phyloP scores from a whole-genome alignment of 1,139 yeast species.

The Scheffersomyces segobiensis region DNA sequence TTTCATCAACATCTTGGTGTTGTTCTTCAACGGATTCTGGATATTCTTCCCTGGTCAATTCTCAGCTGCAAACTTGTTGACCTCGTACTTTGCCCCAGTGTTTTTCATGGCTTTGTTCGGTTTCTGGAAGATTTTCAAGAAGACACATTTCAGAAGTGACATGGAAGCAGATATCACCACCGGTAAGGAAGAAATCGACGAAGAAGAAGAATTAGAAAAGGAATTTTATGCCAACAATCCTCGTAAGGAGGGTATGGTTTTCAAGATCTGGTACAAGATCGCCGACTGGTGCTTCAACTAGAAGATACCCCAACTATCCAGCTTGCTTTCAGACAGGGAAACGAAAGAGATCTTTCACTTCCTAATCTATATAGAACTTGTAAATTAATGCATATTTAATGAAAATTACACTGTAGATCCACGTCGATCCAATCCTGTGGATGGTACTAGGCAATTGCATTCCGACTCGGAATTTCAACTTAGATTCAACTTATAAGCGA shows the following conservation, averaged over 20 bases:
- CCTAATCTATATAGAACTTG: background rate
- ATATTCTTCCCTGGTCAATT: constrained; percentile 42
- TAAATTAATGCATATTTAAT: background rate
- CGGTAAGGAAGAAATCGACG: constrained; percentile 37
- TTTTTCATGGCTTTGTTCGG: constrained; percentile 25
- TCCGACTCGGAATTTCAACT: background rate
- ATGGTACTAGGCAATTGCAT: background rate
- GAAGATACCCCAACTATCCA: background rate
- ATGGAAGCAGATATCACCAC: constrained; percentile 38
- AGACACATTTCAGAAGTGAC: constrained; percentile 32
- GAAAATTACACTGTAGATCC: background rate
- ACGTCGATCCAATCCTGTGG: background rate
- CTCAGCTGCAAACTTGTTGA: constrained; percentile 36
- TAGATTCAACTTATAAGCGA: background rate
- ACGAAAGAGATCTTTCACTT: too few species aligned
- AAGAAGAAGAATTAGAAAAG: constrained; percentile 29
- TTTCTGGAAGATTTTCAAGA: constrained; percentile 38
- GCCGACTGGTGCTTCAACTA: constrained; percentile 19
- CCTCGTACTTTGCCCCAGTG: constrained; percentile 43
- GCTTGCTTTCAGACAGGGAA: background rate
- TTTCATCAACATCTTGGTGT: constrained; percentile 24
- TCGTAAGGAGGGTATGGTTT: constrained; percentile 19
- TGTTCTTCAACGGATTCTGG: constrained; percentile 45
- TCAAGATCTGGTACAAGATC: constrained; percentile 17
- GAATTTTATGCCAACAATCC: constrained; percentile 19